Percentiles rank a stretch among this genome's conserved stretches.
These are phyloP conservation scores for Colletotrichum brevisporum DNA, from an alignment of 2,329 filamentous ascomycete species.

Conservation along the genomic window DNA sequence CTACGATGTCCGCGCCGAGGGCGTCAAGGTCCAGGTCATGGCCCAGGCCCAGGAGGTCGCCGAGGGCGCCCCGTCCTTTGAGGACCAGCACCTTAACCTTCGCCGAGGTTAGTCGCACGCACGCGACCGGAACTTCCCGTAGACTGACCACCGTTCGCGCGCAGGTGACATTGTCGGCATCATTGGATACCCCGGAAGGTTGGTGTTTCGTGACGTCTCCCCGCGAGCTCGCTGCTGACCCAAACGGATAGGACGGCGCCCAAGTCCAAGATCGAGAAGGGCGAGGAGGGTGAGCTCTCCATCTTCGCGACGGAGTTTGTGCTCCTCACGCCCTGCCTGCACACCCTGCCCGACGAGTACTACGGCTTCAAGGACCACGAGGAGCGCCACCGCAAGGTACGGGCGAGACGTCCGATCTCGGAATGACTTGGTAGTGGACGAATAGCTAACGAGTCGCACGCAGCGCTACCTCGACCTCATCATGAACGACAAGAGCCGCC, in stretches of 20 bases:
- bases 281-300: conserved; percentile 90
- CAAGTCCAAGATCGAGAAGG: conserved; percentile 84
- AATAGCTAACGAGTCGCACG: not conserved
- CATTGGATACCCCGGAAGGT: conserved; percentile 80
- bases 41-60: conserved; percentile 86
- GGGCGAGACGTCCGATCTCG: not conserved
- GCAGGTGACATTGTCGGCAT: conserved; percentile 88
- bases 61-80: conserved; percentile 77
- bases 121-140: not conserved
- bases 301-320: conserved; percentile 91
- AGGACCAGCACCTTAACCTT: conserved; percentile 89
- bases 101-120: conserved; percentile 68
- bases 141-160: conserved; percentile 7
- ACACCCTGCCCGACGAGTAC: conserved; percentile 89
- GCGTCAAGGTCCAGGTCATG: conserved; percentile 87
- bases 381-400: conserved; percentile 84
- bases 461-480: conserved; percentile 91
- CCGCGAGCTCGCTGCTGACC: not conserved
- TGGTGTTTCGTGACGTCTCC: conserved; percentile 7
- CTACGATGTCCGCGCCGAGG: conserved; percentile 82
- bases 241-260: conserved; percentile 76
- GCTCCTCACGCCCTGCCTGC: conserved; percentile 90
- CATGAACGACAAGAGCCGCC: conserved; percentile 90
- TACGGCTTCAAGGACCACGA: conserved; percentile 97
- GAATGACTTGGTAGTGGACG: not conserved